Percentiles rank a stretch among this genome's conserved stretches.
These are phyloP conservation scores for Saraca asoca DNA, from an alignment of 331 rosid species.

Conservation along the genomic window DNA sequence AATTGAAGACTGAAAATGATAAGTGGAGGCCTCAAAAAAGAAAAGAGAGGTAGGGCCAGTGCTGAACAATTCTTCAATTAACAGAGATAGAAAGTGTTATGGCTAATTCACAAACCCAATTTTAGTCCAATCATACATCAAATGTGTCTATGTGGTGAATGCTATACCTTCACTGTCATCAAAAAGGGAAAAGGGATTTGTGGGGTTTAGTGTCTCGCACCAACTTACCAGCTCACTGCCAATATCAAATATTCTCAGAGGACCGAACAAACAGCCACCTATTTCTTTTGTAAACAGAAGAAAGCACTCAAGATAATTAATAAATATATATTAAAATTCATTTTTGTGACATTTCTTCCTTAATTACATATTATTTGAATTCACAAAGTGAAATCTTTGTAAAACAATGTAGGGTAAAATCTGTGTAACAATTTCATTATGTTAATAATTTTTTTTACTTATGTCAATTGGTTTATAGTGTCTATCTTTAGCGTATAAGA, in stretches of 20 bases:
- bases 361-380: too few species aligned
- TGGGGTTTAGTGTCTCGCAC: conserved; percentile 47
- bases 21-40: conserved; percentile 1
- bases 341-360: too few species aligned
- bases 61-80: not conserved
- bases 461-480: too few species aligned
- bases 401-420: too few species aligned
- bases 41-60: conserved; percentile 16
- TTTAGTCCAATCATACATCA: conserved; percentile 42
- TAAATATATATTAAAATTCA: conserved; percentile 38
- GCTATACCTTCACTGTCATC: conserved; percentile 42
- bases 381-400: too few species aligned
- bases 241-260: conserved; percentile 39
- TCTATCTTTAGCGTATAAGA: too few species aligned
- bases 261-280: conserved; percentile 23
- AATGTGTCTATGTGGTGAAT: conserved; percentile 13
- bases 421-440: too few species aligned
- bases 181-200: conserved; percentile 50
- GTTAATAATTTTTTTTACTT: too few species aligned
- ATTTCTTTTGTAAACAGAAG: conserved; percentile 26
- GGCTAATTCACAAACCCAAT: conserved; percentile 12
- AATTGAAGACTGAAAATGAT: not conserved
- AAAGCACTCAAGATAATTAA: conserved; percentile 27
- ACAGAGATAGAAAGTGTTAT: not conserved
- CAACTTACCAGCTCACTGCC: conserved; percentile 25